These are phyloP conservation scores for Pochonia chlamydosporia DNA, from an alignment of 2,329 filamentous ascomycete genomes.

Conservation along the genomic window DNA sequence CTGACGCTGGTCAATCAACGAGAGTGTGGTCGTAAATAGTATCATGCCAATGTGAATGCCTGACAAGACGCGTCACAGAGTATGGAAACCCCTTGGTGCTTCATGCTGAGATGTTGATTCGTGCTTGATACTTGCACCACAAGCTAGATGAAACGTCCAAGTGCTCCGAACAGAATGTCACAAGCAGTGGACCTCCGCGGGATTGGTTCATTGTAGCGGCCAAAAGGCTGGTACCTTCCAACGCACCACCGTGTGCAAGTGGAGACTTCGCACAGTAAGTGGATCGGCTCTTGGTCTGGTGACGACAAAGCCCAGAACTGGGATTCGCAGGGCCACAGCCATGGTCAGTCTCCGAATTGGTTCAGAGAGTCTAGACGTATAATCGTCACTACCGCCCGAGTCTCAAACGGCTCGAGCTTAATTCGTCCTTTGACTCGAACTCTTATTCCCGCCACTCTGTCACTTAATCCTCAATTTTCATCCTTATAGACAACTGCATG, in stretches of 20 bases:
- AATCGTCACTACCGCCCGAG: slow-evolving; percentile 6
- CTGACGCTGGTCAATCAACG: no score
- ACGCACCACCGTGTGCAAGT: background rate
- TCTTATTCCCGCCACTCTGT: background rate
- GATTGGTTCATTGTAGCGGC: slow-evolving; percentile 5
- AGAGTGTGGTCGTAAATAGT: no score
- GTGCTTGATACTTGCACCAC: no score
- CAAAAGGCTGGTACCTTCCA: slow-evolving; percentile 3
- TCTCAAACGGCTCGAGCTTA: background rate
- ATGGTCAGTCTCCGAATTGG: slow-evolving; percentile 1
- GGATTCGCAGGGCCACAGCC: slow-evolving; percentile 2
- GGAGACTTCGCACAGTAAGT: slow-evolving; percentile 5
- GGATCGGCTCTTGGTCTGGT: slow-evolving; percentile 9
- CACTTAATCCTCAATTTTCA: background rate
- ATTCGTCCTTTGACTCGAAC: background rate
- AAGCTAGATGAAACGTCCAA: background rate
- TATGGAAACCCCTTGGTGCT: no score
- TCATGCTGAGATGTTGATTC: no score
- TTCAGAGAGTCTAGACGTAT: slow-evolving; percentile 7
- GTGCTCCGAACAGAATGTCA: no score
- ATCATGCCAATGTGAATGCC: no score
- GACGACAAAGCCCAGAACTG: slow-evolving; percentile 7
- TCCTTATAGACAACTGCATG: slow-evolving; percentile 1
- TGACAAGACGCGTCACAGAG: no score
- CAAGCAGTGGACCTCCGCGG: no score